Conservation (phyloP, 176 grass and related monocot species). For the Cenchrus americanus region DNA sequence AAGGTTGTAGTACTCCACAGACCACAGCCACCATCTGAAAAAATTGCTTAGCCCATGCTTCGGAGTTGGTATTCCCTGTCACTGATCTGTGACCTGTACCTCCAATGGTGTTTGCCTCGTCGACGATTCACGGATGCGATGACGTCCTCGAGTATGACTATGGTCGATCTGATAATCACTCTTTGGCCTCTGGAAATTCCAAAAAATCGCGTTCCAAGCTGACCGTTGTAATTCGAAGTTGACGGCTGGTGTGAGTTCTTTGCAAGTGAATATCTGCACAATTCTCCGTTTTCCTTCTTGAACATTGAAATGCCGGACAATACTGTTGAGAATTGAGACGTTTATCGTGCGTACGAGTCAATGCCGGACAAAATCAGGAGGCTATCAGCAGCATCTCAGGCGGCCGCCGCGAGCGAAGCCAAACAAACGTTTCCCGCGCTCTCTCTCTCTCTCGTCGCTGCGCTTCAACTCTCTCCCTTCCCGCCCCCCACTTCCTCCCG, state of each 20-base stretch:
- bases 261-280: background rate
- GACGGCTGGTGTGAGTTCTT: background rate
- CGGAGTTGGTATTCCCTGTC: background rate
- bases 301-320: background rate
- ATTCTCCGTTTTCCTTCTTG: background rate
- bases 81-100: background rate
- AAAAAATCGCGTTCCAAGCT: background rate
- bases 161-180: background rate
- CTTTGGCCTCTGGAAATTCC: background rate
- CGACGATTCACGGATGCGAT: background rate
- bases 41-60: background rate
- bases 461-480: background rate
- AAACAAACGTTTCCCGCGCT: conserved; percentile 16
- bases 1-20: background rate
- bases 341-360: background rate
- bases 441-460: background rate
- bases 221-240: background rate
- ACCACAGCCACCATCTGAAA: background rate
- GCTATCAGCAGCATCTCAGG: background rate
- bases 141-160: background rate
- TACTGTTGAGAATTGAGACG: background rate
- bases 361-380: too few relatives aligned
- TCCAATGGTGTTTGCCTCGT: background rate
- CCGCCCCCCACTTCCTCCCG: background rate
- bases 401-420: background rate